These are phyloP conservation scores for Coemansia sp. DNA, from an alignment of 192 early-diverging fungal genomes.

Conservation along the genomic window DNA sequence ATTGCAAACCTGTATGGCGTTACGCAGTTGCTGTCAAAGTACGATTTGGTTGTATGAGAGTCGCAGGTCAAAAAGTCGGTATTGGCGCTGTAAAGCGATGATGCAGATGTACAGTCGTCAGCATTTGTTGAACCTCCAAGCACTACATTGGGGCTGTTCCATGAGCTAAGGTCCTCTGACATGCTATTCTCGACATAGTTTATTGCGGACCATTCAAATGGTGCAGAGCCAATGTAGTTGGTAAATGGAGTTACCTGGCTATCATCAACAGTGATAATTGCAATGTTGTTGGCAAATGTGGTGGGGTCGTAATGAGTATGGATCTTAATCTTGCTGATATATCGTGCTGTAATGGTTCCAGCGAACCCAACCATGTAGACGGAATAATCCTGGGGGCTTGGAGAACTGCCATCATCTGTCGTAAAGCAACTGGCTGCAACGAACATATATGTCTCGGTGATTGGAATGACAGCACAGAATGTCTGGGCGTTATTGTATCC, in stretches of 20 bases:
- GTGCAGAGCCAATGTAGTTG: conserved; percentile 3
- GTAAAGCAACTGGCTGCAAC: conserved; percentile 17
- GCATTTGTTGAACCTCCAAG: no score
- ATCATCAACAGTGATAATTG: conserved; percentile 9
- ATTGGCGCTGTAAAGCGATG: not conserved
- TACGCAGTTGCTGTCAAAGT: conserved; percentile 9
- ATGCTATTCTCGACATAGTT: conserved; percentile 12
- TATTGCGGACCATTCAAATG: conserved; percentile 9
- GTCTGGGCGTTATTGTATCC: not conserved
- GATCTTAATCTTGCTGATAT: not conserved
- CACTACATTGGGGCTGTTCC: not conserved
- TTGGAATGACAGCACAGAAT: conserved; percentile 8
- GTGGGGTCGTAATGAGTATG: conserved; percentile 13
- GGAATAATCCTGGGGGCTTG: no score
- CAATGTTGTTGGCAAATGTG: conserved; percentile 34
- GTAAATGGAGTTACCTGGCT: not conserved
- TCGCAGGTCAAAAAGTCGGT: conserved; percentile 12
- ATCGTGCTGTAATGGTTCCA: no score
- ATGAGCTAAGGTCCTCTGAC: not conserved
- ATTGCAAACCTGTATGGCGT: conserved; percentile 12
- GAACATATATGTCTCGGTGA: not conserved
- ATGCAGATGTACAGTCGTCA: no score
- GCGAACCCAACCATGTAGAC: no score
- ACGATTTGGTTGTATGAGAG: not conserved
- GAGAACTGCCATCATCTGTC: not conserved